Evolutionary conservation across 2,329 filamentous ascomycete genomes (phyloP).

Genomic region (Colletotrichum cereale): DNA sequence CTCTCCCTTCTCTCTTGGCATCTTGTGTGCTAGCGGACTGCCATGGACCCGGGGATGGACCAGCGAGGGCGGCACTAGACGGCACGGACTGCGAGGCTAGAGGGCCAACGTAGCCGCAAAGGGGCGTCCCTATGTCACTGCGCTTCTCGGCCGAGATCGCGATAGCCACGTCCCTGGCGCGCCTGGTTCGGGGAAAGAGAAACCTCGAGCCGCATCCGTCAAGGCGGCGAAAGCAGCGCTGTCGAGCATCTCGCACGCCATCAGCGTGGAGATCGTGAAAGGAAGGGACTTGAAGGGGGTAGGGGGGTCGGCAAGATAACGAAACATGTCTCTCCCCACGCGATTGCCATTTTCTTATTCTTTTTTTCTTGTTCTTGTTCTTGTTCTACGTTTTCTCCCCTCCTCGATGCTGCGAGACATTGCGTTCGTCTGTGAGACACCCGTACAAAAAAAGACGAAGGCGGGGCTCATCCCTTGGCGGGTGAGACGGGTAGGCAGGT

Average conservation of each 20-base stretch:
- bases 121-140: background rate
- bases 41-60: background rate
- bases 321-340: background rate
- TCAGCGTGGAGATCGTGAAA: background rate
- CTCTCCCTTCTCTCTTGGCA: background rate
- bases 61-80: background rate
- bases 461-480: background rate
- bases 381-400: background rate
- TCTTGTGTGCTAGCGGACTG: background rate
- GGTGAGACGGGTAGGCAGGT: background rate
- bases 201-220: background rate
- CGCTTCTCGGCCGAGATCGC: constrained; percentile 6
- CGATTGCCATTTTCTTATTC: background rate
- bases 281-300: too few relatives aligned
- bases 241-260: background rate
- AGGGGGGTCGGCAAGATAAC: background rate
- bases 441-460: background rate
- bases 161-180: background rate
- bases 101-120: background rate
- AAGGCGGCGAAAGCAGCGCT: background rate
- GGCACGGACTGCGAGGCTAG: background rate
- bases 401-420: background rate
- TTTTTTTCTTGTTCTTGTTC: background rate
- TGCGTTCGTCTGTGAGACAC: background rate
- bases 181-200: background rate